Evolutionary conservation across 2,329 filamentous ascomycete genomes (phyloP).

Genomic region (Stachybotrys elegans): DNA sequence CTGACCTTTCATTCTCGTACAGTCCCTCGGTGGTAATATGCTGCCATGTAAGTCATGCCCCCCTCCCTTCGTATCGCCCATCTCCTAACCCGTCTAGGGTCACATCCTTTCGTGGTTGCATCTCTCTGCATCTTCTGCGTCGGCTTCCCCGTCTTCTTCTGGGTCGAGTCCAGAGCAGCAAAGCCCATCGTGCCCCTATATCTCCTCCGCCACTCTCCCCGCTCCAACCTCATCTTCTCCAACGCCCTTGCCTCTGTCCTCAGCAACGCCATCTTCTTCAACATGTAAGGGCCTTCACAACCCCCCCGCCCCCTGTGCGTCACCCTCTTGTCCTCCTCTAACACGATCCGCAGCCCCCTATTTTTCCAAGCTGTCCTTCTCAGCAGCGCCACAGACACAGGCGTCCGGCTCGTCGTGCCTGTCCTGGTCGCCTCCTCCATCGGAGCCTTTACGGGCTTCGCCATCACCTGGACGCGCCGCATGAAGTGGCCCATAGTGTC

Average conservation of each 20-base stretch:
- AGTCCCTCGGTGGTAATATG: constrained; percentile 61
- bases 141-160: constrained; percentile 46
- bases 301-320: too few relatives aligned
- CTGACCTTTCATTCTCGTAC: not conserved
- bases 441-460: constrained; percentile 55
- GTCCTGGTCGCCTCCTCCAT: constrained; percentile 49
- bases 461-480: constrained; percentile 54
- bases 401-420: constrained; percentile 65
- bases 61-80: not conserved
- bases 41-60: constrained; percentile 43
- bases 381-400: constrained; percentile 63
- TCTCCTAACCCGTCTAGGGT: constrained; percentile 31
- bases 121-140: constrained; percentile 44
- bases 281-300: constrained; percentile 37
- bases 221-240: constrained; percentile 52
- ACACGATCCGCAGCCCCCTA: constrained; percentile 47
- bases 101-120: constrained; percentile 51
- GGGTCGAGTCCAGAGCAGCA: constrained; percentile 42
- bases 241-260: constrained; percentile 49
- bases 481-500: constrained; percentile 54
- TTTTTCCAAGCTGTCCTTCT: constrained; percentile 74
- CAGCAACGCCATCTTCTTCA: constrained; percentile 53
- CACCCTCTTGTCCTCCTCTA: not conserved
- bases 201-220: constrained; percentile 43
- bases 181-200: constrained; percentile 57